Evolutionary conservation across 2,329 filamentous ascomycete genomes (phyloP), one percentile per base, ranked within the genome.

Genomic region (Gnomoniopsis sp.): DNA sequence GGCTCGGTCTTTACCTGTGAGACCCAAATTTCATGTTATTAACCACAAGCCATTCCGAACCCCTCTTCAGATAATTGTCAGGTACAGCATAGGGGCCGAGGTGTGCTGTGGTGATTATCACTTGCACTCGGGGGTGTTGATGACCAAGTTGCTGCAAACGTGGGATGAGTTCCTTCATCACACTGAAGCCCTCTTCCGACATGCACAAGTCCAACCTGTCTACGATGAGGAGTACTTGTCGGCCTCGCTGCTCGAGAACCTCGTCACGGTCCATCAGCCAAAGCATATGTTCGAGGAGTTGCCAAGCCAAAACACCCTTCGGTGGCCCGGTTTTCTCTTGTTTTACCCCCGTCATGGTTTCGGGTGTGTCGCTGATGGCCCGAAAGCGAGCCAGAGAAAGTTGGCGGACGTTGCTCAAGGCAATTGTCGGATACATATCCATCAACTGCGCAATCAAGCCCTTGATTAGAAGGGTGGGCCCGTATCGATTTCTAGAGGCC

Each of bases 131-230:
- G 26, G 14, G 3, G 21, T 21, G n/a, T 30, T 21, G 26, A 19
- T 19, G 23, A 30, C 49, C 15, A 6, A 50, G 21, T 3, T 21
- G 12, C 36, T 50, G 49, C 26, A 50, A 22, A 12, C 30, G 23
- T 14, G 49, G 49, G 12, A 50, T 19, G 14, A 50, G 30, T 23
- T 19, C 49, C 8, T 36, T 21, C 26, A 50, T 15, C 6, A 50
- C 49, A 36, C 49, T 50, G 26, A 50, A 50, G 49, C 19, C 30
- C 49, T 50, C 26, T 21, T 50, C 49, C n/a, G 49, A 50, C 23
- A n/a, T 17, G 30, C 49, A 50, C 49, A 50, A 36, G 23, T 50
- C 49, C 49, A 50, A n/a, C 49, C 49, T 50, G 33, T 50, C 49
- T n/a, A 50, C 21, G 10, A 50, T 23, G 10, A 50, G 15, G 8